phyloP scores from a whole-genome alignment of 2,329 filamentous ascomycete species.

The Cladophialophora carrionii region DNA sequence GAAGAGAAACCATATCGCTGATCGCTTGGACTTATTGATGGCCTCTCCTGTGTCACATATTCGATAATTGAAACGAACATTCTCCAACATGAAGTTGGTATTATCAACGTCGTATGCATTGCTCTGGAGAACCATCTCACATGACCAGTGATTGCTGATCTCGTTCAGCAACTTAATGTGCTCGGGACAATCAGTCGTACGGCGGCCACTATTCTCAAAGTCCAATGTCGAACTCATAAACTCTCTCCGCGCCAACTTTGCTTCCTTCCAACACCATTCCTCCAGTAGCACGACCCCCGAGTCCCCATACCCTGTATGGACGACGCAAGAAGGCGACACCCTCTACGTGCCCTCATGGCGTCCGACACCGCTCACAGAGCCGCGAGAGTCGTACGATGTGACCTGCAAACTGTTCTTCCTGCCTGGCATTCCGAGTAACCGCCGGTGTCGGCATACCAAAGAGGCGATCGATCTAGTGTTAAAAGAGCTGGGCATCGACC shows the following conservation, averaged over 20 bases:
- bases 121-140: background rate
- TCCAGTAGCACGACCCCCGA: constrained; percentile 26
- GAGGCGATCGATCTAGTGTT: constrained; percentile 81
- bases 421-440: constrained; percentile 66
- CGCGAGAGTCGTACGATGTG: constrained; percentile 84
- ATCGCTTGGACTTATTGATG: background rate
- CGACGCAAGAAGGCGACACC: constrained; percentile 61
- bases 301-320: constrained; percentile 61
- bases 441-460: constrained; percentile 70
- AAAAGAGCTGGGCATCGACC: constrained; percentile 73
- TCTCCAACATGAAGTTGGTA: constrained; percentile 63
- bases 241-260: constrained; percentile 81
- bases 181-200: constrained; percentile 79
- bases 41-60: background rate
- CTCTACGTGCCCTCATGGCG: constrained; percentile 80
- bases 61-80: background rate
- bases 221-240: constrained; percentile 93
- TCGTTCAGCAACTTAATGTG: constrained; percentile 75
- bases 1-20: background rate
- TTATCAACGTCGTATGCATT: constrained; percentile 78
- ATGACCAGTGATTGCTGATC: background rate
- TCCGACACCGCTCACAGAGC: constrained; percentile 74
- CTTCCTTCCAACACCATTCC: constrained; percentile 63
- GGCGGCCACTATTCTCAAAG: constrained; percentile 74
- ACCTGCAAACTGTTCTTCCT: constrained; percentile 96